Percentiles rank a stretch among this genome's conserved stretches.
These are phyloP conservation scores for Kodamaea neixiangensis DNA, from an alignment of 805 yeast species.

Conservation along the genomic window DNA sequence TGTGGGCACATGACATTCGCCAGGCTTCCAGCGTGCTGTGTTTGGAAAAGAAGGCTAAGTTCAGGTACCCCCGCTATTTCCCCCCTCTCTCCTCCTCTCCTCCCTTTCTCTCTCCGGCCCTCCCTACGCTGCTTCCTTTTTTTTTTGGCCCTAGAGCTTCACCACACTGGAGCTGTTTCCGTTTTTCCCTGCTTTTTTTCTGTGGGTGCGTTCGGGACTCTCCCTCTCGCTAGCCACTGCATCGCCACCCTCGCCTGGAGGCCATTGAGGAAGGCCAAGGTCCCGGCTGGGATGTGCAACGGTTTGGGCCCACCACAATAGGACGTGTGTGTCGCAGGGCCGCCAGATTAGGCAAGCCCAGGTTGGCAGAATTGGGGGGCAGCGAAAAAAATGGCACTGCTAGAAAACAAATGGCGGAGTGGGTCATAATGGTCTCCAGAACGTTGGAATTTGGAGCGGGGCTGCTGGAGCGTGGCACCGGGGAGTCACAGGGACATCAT, in stretches of 20 bases:
- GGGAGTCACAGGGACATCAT: neutral
- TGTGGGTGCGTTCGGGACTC: neutral
- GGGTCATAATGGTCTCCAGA: conserved; percentile 1
- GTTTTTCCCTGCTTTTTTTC: conserved; percentile 2
- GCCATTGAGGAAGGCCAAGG: neutral
- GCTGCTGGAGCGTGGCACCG: neutral
- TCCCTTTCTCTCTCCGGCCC: neutral
- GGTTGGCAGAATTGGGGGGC: conserved; percentile 5
- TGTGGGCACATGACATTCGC: neutral
- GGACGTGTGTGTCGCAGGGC: conserved; percentile 8
- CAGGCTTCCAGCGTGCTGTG: neutral
- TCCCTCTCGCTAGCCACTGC: neutral
- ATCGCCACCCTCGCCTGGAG: neutral
- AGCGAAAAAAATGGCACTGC: conserved; percentile 9
- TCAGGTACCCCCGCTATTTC: neutral
- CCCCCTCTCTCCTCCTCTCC: conserved; percentile 2
- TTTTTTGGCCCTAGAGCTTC: neutral
- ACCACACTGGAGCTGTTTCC: neutral
- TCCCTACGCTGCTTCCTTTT: neutral
- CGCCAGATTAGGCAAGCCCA: conserved; percentile 13
- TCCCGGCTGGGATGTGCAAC: neutral
- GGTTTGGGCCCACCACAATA: conserved; percentile 5
- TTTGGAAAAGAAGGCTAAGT: neutral
- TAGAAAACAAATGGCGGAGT: conserved; percentile 6
- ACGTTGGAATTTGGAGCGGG: neutral